Evolutionary conservation across 2,329 filamentous ascomycete genomes (phyloP), one percentile per base, ranked within the genome.

Genomic region (Monosporascus sp.): DNA sequence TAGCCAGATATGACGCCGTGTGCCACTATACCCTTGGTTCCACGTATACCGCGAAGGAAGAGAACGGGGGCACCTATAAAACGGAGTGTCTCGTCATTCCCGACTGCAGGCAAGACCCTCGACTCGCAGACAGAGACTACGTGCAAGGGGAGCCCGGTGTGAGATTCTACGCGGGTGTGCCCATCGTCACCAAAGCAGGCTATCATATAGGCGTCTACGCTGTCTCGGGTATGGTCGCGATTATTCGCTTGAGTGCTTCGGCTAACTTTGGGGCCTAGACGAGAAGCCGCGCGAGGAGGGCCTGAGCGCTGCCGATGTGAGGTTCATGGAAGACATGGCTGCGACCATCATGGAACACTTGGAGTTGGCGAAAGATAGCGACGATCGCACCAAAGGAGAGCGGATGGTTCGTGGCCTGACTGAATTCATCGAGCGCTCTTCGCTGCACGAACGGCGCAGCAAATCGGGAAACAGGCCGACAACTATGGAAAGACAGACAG

Each of bases 171-270:
- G 70, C 70, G 5, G 71, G 67, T 20, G 83, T 86, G 0, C 85
- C 85, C 0, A 80, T 88, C 51, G 76, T 77, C 25, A 83, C 80
- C 3, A 76, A 76, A 0, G 62, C 63, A 6, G 77, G 75, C 37
- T 76, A 79, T 27, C 77, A 80, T 47, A 81, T 88, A 52, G 85
- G 85, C 9, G 77, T 76, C 11, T 82, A 84, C 54, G 78, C 79
- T 50, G 76, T 87, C 2, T 70, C 84, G 3, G 83, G 59, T 51
- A 46, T 18, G 38, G 6, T 11, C 17, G 38, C 1, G 9, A 7
- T n/a, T 20, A 5, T 20, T 20, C 17, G 17, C 17, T 41, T 18
- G 17, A 41, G 17, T 20, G 17, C 38, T 41, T n/a, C 17, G 38
- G 20, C 41, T 44, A 44, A 44, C 41, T 20, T n/a, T n/a, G 17